These are phyloP conservation scores for Picea engelmannii DNA, from an alignment of 83 land plant genomes.

Conservation along the genomic window DNA sequence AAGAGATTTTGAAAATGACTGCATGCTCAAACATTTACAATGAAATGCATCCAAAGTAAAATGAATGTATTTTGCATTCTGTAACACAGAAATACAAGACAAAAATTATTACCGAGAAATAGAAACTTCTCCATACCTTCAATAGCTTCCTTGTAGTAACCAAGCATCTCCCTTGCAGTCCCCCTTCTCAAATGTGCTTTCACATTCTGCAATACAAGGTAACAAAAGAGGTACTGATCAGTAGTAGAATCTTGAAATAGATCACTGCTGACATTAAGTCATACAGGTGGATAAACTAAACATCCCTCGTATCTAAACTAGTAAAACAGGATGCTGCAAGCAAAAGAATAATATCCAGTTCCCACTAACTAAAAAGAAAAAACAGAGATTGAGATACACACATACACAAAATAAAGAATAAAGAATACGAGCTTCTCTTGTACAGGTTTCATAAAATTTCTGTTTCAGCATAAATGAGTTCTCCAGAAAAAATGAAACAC, in stretches of 20 bases:
- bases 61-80: background rate
- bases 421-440: background rate
- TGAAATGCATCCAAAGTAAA: background rate
- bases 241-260: background rate
- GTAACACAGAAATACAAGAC: background rate
- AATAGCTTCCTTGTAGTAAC: constrained; percentile 83
- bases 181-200: constrained; percentile 89
- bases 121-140: constrained; percentile 55
- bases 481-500: too few relatives aligned
- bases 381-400: too few relatives aligned
- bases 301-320: background rate
- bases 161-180: constrained; percentile 88
- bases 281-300: background rate
- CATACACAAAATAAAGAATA: too few relatives aligned
- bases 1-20: background rate
- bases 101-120: background rate
- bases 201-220: constrained; percentile 63
- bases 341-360: too few relatives aligned
- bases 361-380: too few relatives aligned
- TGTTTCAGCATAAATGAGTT: too few relatives aligned
- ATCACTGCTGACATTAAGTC: background rate
- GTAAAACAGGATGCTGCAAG: too few relatives aligned
- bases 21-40: background rate
- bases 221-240: background rate
- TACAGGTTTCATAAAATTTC: background rate